A percentile compares a stretch with the other conserved stretches of the same genome.
phyloP scores from a whole-genome alignment of 306 rosid species.

The Hippophae rhamnoides region DNA sequence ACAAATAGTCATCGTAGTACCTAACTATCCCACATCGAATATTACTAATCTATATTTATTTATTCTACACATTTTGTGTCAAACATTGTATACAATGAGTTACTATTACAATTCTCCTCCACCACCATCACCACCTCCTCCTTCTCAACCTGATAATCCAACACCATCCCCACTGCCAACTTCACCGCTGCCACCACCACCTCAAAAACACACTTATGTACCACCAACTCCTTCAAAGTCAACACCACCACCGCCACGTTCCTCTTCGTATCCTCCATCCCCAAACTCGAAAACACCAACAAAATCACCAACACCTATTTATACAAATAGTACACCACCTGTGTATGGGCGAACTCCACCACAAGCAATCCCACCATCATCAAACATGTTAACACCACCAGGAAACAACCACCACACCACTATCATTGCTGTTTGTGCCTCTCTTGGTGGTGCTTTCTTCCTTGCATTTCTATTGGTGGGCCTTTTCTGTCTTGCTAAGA shows the following conservation, averaged over 20 bases:
- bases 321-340: background rate
- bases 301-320: background rate
- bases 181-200: conserved; percentile 7
- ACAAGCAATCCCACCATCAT: background rate
- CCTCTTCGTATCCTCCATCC: background rate
- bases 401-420: background rate
- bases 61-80: no score
- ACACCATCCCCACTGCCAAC: no score
- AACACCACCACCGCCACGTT: background rate
- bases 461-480: conserved; percentile 11
- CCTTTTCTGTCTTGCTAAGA: conserved; percentile 17
- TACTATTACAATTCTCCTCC: no score
- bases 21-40: no score
- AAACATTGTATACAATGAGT: no score
- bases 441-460: conserved; percentile 20
- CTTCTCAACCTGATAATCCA: no score
- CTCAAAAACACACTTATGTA: background rate
- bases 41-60: no score
- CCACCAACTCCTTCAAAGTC: background rate
- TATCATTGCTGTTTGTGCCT: conserved; percentile 11
- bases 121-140: no score
- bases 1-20: no score
- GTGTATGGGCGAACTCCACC: background rate
- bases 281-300: background rate
- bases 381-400: background rate